Conservation (phyloP, 78 protist species). For the Mantamonas sphyraenae region DNA sequence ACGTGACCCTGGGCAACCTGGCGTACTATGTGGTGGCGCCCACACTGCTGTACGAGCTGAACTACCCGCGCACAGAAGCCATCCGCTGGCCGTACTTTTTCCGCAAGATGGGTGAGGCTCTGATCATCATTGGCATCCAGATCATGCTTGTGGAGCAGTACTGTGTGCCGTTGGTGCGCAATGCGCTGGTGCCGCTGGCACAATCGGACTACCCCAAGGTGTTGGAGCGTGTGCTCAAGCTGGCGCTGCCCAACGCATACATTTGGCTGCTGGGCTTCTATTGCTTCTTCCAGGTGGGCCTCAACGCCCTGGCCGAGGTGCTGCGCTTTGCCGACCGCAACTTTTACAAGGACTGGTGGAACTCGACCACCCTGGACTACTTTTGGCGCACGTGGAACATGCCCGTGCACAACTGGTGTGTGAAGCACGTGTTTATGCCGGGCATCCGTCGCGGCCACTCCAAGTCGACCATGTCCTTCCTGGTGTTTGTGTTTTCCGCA, state of each 20-base stretch:
- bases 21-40: constrained; percentile 23
- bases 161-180: constrained; percentile 10
- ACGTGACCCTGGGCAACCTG: constrained; percentile 9
- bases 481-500: constrained; percentile 33
- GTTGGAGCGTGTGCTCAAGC: constrained; percentile 25
- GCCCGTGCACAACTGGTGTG: constrained; percentile 73
- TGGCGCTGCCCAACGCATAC: constrained; percentile 7
- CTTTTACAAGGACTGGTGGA: constrained; percentile 57
- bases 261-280: constrained; percentile 14
- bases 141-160: neutral
- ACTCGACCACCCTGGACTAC: constrained; percentile 54
- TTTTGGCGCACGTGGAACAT: constrained; percentile 80
- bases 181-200: constrained; percentile 7
- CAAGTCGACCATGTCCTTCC: neutral
- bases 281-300: constrained; percentile 19
- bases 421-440: constrained; percentile 49
- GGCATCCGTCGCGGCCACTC: neutral
- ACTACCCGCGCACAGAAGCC: constrained; percentile 22
- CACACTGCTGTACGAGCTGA: constrained; percentile 30
- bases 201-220: neutral
- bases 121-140: neutral
- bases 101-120: neutral
- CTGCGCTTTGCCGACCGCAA: constrained; percentile 33
- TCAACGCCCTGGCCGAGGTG: constrained; percentile 34
- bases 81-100: constrained; percentile 4